These are phyloP conservation scores for Noccaea caerulescens DNA, from an alignment of 345 rosid species.

Conservation along the genomic window DNA sequence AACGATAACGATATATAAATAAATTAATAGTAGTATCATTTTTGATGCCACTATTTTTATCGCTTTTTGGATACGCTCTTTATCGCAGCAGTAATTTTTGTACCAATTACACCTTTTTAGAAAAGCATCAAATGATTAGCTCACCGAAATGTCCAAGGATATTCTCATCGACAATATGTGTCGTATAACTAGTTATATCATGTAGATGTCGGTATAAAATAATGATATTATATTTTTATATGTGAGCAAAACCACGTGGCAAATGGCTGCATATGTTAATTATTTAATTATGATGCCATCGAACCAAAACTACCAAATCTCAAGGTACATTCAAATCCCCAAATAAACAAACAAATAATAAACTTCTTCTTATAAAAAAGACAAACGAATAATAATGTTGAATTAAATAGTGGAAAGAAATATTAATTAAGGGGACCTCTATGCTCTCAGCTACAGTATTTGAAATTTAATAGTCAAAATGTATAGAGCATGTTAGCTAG, in stretches of 20 bases:
- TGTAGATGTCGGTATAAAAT: conserved; percentile 10
- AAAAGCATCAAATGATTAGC: conserved; percentile 33
- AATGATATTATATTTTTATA: neutral
- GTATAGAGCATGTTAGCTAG: conserved; percentile 2
- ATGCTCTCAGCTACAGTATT: conserved; percentile 15
- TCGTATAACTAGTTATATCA: neutral
- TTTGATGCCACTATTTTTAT: too few species aligned
- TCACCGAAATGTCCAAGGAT: conserved; percentile 33
- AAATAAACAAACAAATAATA: conserved; percentile 1
- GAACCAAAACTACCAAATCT: conserved; percentile 26
- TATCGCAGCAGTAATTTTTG: too few species aligned
- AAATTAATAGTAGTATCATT: too few species aligned
- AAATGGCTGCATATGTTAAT: conserved; percentile 22
- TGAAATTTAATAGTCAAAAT: conserved; percentile 25
- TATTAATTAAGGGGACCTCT: conserved; percentile 35
- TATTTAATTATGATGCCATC: conserved; percentile 23
- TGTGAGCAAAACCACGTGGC: conserved; percentile 31
- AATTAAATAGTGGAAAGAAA: conserved; percentile 22
- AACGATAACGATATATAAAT: too few species aligned
- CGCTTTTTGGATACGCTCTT: too few species aligned
- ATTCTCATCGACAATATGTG: conserved; percentile 25
- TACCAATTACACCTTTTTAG: too few species aligned
- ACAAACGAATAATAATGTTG: neutral
- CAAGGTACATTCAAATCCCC: conserved; percentile 1
- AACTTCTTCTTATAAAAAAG: neutral